Evolutionary conservation across 805 yeast species (phyloP), one percentile per base, ranked within the genome.

Genomic region (Saccharomycodes ludwigii): DNA sequence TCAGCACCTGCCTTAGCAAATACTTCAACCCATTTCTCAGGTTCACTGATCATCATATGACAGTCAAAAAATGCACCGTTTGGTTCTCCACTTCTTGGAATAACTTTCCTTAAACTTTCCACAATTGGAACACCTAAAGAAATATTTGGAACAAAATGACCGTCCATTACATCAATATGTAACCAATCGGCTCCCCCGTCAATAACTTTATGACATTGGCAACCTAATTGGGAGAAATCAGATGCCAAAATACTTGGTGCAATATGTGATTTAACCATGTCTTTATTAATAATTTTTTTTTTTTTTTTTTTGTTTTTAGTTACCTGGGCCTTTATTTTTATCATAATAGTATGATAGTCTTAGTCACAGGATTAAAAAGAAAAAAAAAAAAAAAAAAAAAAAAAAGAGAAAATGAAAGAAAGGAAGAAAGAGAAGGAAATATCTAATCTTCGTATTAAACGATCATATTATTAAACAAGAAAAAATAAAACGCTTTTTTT

Each of bases 161-260:
- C 98, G 54, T 91, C 99, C 99, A 91, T 91, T 30, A 91, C 88
- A 58, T 91, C 99, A 32, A 91, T 74, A 58, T 91, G 99, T 39
- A 91, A 74, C 99, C 99, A 91, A 48, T 88, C 95, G 14, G 95
- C 94, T 16, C 81, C 78, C 35, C 78, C 66, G 32, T 73, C 70
- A 50, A 83, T 74, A 60, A 86, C 79, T 37, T 69, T 66, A 50
- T 78, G 79, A 58, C 95, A 83, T 40, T 86, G 88, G 43, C 84
- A 72, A 30, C 93, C 96, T 39, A 91, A 61, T 45, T 83, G 71
- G 43, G 96, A 76, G 50, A 88, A 91, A 54, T 91, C 94, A 26
- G 86, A 79, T 5, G 97, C 91, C 34, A 91, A 70, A 37, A 91
- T 81, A 18, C 95, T 84, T 16, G 98, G 98, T 7, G 98, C 96